Base-by-base conservation (phyloP, 2,329 filamentous ascomycete genomes). In the Fusarium sp. region DNA sequence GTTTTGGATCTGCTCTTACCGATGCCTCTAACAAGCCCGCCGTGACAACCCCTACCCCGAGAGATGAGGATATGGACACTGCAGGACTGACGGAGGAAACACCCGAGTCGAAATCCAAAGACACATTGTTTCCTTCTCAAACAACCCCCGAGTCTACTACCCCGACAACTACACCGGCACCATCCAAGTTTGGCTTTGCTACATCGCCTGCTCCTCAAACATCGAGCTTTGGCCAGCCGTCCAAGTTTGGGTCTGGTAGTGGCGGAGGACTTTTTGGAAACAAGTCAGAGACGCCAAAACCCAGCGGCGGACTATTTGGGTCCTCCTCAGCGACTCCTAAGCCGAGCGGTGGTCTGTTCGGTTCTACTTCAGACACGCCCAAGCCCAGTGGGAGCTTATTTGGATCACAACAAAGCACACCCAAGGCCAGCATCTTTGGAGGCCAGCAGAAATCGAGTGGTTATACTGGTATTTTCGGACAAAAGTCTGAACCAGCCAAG, bases 1-100 rank as follows among this genome's bases (percentile, higher is more conserved):
- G 78, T 9, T 91, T 92, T 73, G 80, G 83, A 7, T 82, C 83
- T 54, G 83, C 84, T 12, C 77, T 92, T 26, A 80, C 78, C 10
- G 83, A 84, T 40, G 68, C 79, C 2, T 69, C 76, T 22, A 79
- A 75, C 52, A 74, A 80, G 56, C 70, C 77, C 29, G 60, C 72
- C 22, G 69, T 75, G 8, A 67, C 64, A 4, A 76, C 72, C 24
- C 64, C 76, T 12, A 64, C 74, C 6, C 65, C 73, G 1, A 83
- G 82, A 67, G 85, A 87, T 26, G 78, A 83, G 53, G 81, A 84
- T 42, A 87, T 87, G 84, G 79, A 80, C 41, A 69, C 73, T 3
- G 70, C 71, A 11, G 77, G 74, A 8, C 58, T 73, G 8, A 67
- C 68, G 9, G 72, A 75, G 28, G 61, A 77, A 68, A 75, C 76